Base-by-base conservation (phyloP, 208 protist genomes). In the Leishmania amazonensis region DNA sequence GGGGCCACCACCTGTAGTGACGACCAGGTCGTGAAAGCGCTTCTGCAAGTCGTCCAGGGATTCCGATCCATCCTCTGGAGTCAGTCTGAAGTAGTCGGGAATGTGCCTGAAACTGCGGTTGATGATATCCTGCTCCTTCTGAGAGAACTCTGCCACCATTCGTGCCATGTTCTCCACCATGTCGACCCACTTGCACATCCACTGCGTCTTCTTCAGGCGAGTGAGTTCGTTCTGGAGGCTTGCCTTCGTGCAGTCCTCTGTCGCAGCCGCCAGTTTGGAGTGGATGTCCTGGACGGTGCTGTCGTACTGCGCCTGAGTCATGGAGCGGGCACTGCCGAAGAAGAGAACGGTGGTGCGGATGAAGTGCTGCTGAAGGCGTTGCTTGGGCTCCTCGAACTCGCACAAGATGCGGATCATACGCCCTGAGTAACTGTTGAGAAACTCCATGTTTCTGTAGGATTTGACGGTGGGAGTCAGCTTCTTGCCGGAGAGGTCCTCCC, bases 171-270 rank as follows among this genome's bases (percentile, higher is more conserved):
- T 53, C 74, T 94, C 84, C n/a, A 90, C 85, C 81, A 88, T 87
- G 4, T 95, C 95, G 60, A 97, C 88, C 93, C 95, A 98, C 81
- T 94, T 84, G 85, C 95, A 98, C 94, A 98, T 97, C 95, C 96
- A 98, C 88, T 96, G 80, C 54, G 89, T 96, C 76, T 91, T 94
- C 65, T 90, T 75, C 58, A 98, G 80, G 2, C 92, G 87, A 38
- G 79, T 65, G 67, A 97, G 75, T 78, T 96, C 90, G 17, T 15
- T 45, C 60, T 91, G 60, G 7, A 80, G 38, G 47, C 83, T 75
- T 19, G 17, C 75, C 80, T 75, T 77, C 42, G 76, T 83, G 17
- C 74, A 85, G 24, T 78, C 79, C 28, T 74, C 78, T 11, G 78
- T 79, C 4, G 28, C 86, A 75, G n/a, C 21, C 79, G 78, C 77